Evolutionary conservation across 495 filamentous ascomycete species (phyloP).

Genomic region (Annulohypoxylon moriforme): DNA sequence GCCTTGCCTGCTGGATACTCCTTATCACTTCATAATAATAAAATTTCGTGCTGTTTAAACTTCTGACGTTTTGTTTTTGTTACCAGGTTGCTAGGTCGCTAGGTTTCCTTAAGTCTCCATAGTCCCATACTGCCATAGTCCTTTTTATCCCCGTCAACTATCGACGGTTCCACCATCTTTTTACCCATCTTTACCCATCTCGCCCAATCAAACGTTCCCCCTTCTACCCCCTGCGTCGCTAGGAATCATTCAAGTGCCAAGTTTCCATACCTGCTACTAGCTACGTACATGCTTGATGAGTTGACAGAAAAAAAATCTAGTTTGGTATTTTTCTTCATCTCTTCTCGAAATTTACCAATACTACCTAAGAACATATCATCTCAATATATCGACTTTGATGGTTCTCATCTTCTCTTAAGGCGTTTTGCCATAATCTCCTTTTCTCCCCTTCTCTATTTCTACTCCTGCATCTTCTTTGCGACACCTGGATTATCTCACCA

Average conservation of each 20-base stretch:
- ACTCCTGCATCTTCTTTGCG: not conserved
- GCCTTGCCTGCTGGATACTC: constrained; percentile 5
- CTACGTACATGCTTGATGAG: constrained; percentile 4
- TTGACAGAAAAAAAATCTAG: constrained; percentile 33
- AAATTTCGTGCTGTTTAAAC: constrained; percentile 19
- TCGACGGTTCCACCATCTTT: constrained; percentile 24
- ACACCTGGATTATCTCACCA: constrained; percentile 6
- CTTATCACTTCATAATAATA: constrained; percentile 27
- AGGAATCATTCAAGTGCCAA: constrained; percentile 35
- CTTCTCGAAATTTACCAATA: constrained; percentile 37
- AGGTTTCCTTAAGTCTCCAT: constrained; percentile 7
- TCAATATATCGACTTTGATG: constrained; percentile 26
- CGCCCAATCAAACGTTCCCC: constrained; percentile 17
- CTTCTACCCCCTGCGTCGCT: constrained; percentile 9
- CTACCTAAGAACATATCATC: constrained; percentile 33
- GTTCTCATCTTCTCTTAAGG: constrained; percentile 24
- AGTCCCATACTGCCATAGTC: not conserved
- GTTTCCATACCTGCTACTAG: constrained; percentile 36
- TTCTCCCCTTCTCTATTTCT: constrained; percentile 13
- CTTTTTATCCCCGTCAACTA: constrained; percentile 20
- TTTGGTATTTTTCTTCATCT: constrained; percentile 31
- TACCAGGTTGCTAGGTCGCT: not conserved
- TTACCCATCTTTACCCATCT: not conserved
- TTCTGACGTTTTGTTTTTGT: constrained; percentile 32
- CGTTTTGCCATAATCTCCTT: constrained; percentile 16